A percentile compares a stretch with the other conserved stretches of the same genome.
Conservation (phyloP, 257 asterid species). For the Mitragyna speciosa region DNA sequence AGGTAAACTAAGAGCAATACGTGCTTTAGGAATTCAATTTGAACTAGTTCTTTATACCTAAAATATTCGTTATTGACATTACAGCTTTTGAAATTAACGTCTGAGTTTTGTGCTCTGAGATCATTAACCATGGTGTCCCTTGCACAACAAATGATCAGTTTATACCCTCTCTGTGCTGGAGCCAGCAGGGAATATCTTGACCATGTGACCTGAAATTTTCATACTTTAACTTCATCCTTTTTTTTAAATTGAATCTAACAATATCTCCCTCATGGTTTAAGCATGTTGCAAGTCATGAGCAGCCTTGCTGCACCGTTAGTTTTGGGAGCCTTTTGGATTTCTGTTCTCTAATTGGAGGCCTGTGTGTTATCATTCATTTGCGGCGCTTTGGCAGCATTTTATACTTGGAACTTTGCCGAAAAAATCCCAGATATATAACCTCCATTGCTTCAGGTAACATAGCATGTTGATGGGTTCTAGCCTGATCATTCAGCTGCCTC, state of each 20-base stretch:
- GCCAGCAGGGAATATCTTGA: conserved; percentile 66
- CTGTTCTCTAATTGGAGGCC: conserved; percentile 13
- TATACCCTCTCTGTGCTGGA: conserved; percentile 72
- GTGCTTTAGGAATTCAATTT: neutral
- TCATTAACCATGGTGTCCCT: conserved; percentile 96
- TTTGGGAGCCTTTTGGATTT: conserved; percentile 19
- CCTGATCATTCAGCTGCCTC: neutral
- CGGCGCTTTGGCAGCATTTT: conserved; percentile 96
- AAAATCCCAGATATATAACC: conserved; percentile 70
- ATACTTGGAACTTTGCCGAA: conserved; percentile 76
- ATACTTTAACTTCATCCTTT: too few relatives aligned
- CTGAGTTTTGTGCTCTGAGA: conserved; percentile 91
- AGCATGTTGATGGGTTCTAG: conserved; percentile 20
- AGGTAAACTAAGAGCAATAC: conserved; percentile 48
- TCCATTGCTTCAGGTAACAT: conserved; percentile 86
- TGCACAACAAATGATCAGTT: conserved; percentile 85
- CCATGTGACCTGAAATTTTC: neutral
- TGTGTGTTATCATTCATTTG: conserved; percentile 33
- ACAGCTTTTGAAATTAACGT: conserved; percentile 95
- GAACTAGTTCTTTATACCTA: conserved; percentile 22
- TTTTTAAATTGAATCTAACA: neutral
- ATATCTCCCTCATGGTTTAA: too few relatives aligned
- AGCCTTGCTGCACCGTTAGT: conserved; percentile 1
- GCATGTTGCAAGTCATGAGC: neutral
- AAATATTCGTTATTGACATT: conserved; percentile 29